Evolutionary conservation across 345 rosid genomes (phyloP), one percentile per base, ranked within the genome.

Genomic region (Hibiscus trionum): DNA sequence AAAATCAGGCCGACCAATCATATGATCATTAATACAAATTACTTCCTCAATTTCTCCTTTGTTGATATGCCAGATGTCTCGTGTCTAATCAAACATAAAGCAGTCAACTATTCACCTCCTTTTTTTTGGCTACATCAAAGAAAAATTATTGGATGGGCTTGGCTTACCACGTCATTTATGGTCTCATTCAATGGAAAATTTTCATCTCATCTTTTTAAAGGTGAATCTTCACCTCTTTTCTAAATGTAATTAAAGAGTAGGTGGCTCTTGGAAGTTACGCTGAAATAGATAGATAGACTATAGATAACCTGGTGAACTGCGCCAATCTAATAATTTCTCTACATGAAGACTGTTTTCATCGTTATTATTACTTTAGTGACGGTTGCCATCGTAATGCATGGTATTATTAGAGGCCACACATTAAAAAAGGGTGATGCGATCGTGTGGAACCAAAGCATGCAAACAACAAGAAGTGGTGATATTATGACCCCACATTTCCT

Each of bases 361-460:
- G 29, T 56, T 3, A 57, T 58, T 58, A 24, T 58, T 58, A 58
- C 4, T 7, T 10, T 16, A 10, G 24, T 55, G 65, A 31, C 11
- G 21, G 47, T 62, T 62, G 66, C 26, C 44, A 24, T 66, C n/a
- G 70, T 5, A 46, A 46, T 46, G 70, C 56, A 46, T 66, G 56
- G 70, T 16, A 10, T 21, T 11, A 21, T 66, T 46, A 26, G 17
- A 66, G 37, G 57, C 70, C 44, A 39, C 70, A 66, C 37, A 24
- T 66, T 46, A 46, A 21, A 24, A 65, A 53, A 21, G 24, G 52
- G 55, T 46, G 37, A 14, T 66, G 70, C 69, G 35, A 65, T 65
- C 35, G 69, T 24, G 56, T 66, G 56, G 70, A 66, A 46, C 56
- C 70, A 3, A 46, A 55, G 24, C 70, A 12, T 46, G 70, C 16